Percentiles rank a stretch among this genome's conserved stretches.
Evolutionary conservation across 306 rosid genomes (phyloP).

Genomic region (Malus domestica): DNA sequence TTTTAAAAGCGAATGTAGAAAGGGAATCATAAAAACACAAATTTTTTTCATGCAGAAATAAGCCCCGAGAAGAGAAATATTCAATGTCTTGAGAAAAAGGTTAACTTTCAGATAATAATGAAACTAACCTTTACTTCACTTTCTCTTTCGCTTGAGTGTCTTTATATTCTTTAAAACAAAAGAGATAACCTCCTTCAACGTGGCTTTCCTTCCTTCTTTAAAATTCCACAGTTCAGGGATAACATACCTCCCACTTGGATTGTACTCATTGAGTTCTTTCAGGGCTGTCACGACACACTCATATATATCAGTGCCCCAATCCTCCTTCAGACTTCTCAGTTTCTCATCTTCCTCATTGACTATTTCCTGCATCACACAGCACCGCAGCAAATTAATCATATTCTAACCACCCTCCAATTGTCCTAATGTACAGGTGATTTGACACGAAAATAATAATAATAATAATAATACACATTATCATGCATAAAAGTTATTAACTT

Average conservation of each 20-base stretch:
- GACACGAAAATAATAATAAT: too few species aligned
- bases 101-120: background rate
- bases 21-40: too few species aligned
- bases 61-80: too few species aligned
- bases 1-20: too few species aligned
- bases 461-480: too few species aligned
- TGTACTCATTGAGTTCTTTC: slow-evolving; percentile 66
- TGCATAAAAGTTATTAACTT: too few species aligned
- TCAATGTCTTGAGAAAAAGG: background rate
- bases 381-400: background rate
- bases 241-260: slow-evolving; percentile 74
- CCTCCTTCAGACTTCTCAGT: slow-evolving; percentile 49
- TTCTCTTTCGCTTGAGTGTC: slow-evolving; percentile 60
- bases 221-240: slow-evolving; percentile 68
- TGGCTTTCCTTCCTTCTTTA: slow-evolving; percentile 78
- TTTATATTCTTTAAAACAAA: slow-evolving; percentile 40
- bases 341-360: slow-evolving; percentile 63
- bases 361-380: slow-evolving; percentile 40
- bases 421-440: too few species aligned
- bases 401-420: background rate
- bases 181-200: slow-evolving; percentile 71
- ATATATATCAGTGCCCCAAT: slow-evolving; percentile 71
- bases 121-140: slow-evolving; percentile 43
- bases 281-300: slow-evolving; percentile 49
- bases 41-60: too few species aligned